phyloP scores from a whole-genome alignment of 805 yeast species.

The Starmera amethionina region DNA sequence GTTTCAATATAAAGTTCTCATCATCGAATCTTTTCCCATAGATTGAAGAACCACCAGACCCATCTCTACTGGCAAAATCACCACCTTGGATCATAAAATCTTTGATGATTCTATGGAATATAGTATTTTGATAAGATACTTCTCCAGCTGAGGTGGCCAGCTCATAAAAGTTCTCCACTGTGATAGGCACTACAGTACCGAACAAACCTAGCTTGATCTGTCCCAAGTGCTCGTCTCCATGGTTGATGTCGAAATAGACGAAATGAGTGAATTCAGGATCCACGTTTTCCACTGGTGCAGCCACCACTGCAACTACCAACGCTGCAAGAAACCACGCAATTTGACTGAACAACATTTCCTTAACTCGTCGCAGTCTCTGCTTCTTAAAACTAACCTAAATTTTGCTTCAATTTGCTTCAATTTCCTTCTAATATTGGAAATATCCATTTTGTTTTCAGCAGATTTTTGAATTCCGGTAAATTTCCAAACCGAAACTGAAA shows the following conservation, averaged over 20 bases:
- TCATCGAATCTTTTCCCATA: conserved; percentile 68
- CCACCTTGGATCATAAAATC: conserved; percentile 85
- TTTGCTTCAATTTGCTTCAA: too few species aligned
- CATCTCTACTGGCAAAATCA: conserved; percentile 56
- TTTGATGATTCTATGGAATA: conserved; percentile 66
- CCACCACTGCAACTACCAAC: not conserved
- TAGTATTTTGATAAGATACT: conserved; percentile 43
- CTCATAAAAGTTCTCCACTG: conserved; percentile 48
- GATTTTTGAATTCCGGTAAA: too few species aligned
- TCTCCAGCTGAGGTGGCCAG: conserved; percentile 26
- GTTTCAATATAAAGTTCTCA: conserved; percentile 64
- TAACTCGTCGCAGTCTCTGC: too few species aligned
- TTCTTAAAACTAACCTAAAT: too few species aligned
- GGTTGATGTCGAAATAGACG: conserved; percentile 14
- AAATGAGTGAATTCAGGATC: conserved; percentile 19
- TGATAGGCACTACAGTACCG: conserved; percentile 55
- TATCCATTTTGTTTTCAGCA: too few species aligned
- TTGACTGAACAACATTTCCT: too few species aligned
- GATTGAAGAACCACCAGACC: conserved; percentile 73
- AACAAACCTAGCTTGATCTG: conserved; percentile 51
- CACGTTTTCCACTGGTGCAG: conserved; percentile 6
- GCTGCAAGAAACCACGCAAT: too few species aligned
- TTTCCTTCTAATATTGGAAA: too few species aligned
- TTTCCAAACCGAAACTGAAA: too few species aligned
- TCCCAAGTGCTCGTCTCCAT: conserved; percentile 12